These are phyloP conservation scores for Lepiota brunneoincarnata DNA, from an alignment of 768 basidiomycete genomes.

Conservation along the genomic window DNA sequence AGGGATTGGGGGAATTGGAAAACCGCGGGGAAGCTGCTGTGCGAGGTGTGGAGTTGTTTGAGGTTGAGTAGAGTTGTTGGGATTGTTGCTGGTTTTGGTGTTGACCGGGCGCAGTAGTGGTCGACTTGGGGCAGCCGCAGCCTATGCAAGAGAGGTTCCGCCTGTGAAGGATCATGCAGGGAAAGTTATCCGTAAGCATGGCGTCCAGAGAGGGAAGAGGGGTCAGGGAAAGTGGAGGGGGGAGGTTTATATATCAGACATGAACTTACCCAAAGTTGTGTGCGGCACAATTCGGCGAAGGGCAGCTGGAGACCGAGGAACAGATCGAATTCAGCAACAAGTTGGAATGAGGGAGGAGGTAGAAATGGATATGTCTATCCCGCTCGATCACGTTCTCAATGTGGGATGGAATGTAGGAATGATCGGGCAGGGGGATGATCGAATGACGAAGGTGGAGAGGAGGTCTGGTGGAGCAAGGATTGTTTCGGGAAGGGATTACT, in stretches of 20 bases:
- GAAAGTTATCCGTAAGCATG: conserved; percentile 47
- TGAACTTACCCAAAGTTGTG: conserved; percentile 82
- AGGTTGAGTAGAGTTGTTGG: conserved; percentile 13
- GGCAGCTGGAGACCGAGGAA: conserved; percentile 49
- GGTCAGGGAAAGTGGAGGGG: conserved; percentile 8
- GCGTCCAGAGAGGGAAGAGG: conserved; percentile 13
- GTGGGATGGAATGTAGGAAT: conserved; percentile 11
- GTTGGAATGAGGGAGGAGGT: conserved; percentile 14
- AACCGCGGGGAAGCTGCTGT: conserved; percentile 17
- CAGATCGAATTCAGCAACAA: conserved; percentile 17
- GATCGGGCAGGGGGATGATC: conserved; percentile 20
- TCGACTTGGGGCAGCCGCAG: conserved; percentile 62
- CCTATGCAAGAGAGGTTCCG: conserved; percentile 78
- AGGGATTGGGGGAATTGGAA: conserved; percentile 12
- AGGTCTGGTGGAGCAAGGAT: conserved; percentile 2
- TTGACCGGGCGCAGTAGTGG: conserved; percentile 1
- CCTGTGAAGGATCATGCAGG: conserved; percentile 53
- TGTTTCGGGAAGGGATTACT: conserved; percentile 28
- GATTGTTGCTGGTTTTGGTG: conserved; percentile 22
- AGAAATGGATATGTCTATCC: conserved; percentile 15
- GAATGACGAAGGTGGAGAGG: conserved; percentile 16
- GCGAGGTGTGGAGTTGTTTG: conserved; percentile 3
- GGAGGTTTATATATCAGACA: conserved; percentile 13
- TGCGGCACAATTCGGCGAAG: conserved; percentile 65
- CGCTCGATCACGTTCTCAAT: conserved; percentile 11